Evolutionary conservation across 106 monocot species (phyloP), one percentile per base, ranked within the genome.

Genomic region (Platanthera guangdongensis): DNA sequence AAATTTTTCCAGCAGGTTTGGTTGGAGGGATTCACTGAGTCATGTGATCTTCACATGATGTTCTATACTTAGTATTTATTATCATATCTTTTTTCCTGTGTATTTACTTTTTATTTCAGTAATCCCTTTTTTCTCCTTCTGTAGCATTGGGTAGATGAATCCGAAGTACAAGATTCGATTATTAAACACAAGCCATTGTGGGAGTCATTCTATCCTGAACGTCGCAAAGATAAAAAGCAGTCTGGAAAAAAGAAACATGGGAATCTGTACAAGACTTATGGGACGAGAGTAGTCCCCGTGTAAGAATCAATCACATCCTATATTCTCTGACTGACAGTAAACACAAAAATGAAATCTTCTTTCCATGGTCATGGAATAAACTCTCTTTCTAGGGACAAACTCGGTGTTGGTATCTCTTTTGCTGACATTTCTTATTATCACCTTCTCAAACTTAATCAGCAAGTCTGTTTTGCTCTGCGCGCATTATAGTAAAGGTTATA

Each of bases 281-380:
- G 97, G 54, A 97, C 97, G 14, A 81, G 97, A 88, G 94, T 97
- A 4, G 78, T 97, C 73, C 94, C 97, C 22, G 88, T 97, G 97
- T 97, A 72, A 89, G 87, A 68, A 80, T 57, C 11, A 7, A 65
- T n/a, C 65, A 12, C 32, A 65, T 32, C 32, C 30, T 30, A 10
- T 32, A 9, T 10, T 32, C 32, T 30, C 65, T 65, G 65, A 65
- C 65, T 65, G 65, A 30, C 13, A 65, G 32, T 32, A 12, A 32
- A 4, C 2, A 30, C 12, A 65, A 65, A 30, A 65, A 7, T 65
- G 28, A 39, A 9, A 60, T 60, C 7, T 60, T 60, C 21, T 60
- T 59, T 59, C 19, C 8, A 19, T 6, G 19, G 59, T 11, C 22
- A 25, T 30, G 4, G 8, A 65, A 65, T 28, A 62, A 62, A 28